phyloP scores from a whole-genome alignment of 345 rosid species.

The Eucalyptus sp. region DNA sequence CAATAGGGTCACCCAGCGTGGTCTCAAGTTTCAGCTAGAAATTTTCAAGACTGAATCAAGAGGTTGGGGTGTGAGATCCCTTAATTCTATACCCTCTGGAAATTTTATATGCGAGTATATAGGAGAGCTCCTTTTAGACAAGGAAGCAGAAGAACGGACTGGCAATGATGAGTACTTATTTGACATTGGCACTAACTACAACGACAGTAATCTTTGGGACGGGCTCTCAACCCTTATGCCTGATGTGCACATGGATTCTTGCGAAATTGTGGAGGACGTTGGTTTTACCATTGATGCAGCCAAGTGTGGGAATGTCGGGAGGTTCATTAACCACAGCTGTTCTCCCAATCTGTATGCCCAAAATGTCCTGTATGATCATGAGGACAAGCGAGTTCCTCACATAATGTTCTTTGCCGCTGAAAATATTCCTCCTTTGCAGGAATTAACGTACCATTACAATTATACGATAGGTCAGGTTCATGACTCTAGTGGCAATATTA shows the following conservation, averaged over 20 bases:
- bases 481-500: constrained; percentile 59
- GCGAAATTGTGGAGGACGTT: constrained; percentile 17
- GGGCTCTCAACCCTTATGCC: constrained; percentile 38
- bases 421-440: constrained; percentile 86
- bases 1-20: constrained; percentile 67
- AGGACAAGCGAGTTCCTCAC: constrained; percentile 67
- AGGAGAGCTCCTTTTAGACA: constrained; percentile 75
- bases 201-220: constrained; percentile 25
- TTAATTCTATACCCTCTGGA: constrained; percentile 64
- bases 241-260: constrained; percentile 12
- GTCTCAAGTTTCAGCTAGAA: constrained; percentile 68
- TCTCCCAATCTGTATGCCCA: constrained; percentile 93
- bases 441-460: constrained; percentile 75
- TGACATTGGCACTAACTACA: constrained; percentile 49
- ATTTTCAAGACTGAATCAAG: constrained; percentile 67
- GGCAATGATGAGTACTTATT: constrained; percentile 66
- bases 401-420: constrained; percentile 81
- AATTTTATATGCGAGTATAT: constrained; percentile 84
- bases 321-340: constrained; percentile 89
- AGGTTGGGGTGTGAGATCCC: constrained; percentile 94
- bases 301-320: constrained; percentile 52
- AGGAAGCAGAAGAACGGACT: constrained; percentile 51
- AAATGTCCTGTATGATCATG: constrained; percentile 70
- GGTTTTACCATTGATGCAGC: constrained; percentile 89
- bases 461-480: constrained; percentile 50